phyloP scores from a whole-genome alignment of 495 filamentous ascomycete species.

The Margaritispora aquatica region DNA sequence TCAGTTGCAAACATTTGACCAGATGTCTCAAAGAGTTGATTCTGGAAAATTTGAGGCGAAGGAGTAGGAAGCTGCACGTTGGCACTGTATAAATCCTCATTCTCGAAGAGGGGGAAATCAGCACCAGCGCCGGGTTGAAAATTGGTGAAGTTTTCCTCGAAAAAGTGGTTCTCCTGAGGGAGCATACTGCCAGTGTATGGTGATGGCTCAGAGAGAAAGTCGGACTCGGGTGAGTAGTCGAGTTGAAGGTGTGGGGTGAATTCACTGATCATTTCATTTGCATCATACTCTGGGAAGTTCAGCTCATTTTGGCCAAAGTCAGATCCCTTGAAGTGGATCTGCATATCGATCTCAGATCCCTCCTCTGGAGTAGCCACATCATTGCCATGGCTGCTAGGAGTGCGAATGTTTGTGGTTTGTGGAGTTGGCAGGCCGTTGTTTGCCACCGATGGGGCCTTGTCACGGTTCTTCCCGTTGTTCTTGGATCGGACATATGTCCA shows the following conservation, averaged over 20 bases:
- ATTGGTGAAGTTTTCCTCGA: slow-evolving; percentile 9
- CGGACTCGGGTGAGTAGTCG: slow-evolving; percentile 22
- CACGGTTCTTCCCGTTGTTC: slow-evolving; percentile 66
- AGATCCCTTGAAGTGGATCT: not conserved
- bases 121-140: slow-evolving; percentile 16
- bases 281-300: slow-evolving; percentile 21
- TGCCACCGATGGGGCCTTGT: slow-evolving; percentile 5
- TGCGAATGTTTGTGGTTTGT: slow-evolving; percentile 19
- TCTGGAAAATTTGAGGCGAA: slow-evolving; percentile 25
- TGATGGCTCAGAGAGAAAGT: slow-evolving; percentile 15
- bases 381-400: slow-evolving; percentile 22
- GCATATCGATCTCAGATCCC: slow-evolving; percentile 5
- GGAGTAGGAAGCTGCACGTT: slow-evolving; percentile 32
- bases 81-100: slow-evolving; percentile 52
- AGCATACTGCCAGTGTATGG: slow-evolving; percentile 17
- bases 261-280: slow-evolving; percentile 14
- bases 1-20: slow-evolving; percentile 26
- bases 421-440: slow-evolving; percentile 21
- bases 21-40: slow-evolving; percentile 24
- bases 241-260: slow-evolving; percentile 15
- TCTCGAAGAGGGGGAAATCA: slow-evolving; percentile 44
- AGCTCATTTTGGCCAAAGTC: slow-evolving; percentile 11
- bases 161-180: slow-evolving; percentile 19
- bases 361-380: slow-evolving; percentile 18
- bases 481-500: slow-evolving; percentile 89